phyloP scores from a whole-genome alignment of 805 yeast species.

The Isabelozyma rhagii region DNA sequence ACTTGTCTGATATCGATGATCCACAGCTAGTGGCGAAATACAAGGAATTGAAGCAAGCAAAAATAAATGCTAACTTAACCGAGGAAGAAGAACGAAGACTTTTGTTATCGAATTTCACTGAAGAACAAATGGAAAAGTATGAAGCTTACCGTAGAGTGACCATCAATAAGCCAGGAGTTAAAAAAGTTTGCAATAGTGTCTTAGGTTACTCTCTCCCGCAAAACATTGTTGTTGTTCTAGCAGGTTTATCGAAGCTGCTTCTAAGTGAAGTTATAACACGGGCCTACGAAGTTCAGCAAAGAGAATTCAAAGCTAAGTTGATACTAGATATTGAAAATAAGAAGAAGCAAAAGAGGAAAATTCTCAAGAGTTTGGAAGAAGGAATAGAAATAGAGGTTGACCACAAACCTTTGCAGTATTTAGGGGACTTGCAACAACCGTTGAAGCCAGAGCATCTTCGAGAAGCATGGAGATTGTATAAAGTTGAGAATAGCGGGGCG shows the following conservation, averaged over 20 bases:
- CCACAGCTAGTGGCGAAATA: slow-evolving; percentile 28
- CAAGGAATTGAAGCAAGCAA: slow-evolving; percentile 28
- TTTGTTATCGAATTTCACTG: slow-evolving; percentile 68
- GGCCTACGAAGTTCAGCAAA: slow-evolving; percentile 69
- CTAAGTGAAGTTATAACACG: slow-evolving; percentile 86
- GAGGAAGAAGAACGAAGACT: slow-evolving; percentile 60
- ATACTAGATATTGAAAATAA: slow-evolving; percentile 35
- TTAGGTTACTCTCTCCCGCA: slow-evolving; percentile 78
- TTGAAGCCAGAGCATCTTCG: slow-evolving; percentile 79
- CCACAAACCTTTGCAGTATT: slow-evolving; percentile 20
- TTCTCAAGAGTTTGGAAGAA: slow-evolving; percentile 36
- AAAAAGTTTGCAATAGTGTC: slow-evolving; percentile 73
- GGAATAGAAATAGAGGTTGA: slow-evolving; percentile 33
- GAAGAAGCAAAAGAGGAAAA: slow-evolving; percentile 32
- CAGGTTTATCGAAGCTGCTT: slow-evolving; percentile 84
- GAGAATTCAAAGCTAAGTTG: slow-evolving; percentile 44
- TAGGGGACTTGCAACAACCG: slow-evolving; percentile 54
- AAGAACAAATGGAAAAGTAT: slow-evolving; percentile 82
- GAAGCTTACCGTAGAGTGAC: slow-evolving; percentile 80
- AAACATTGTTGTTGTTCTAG: slow-evolving; percentile 74
- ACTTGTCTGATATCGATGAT: slow-evolving; percentile 34
- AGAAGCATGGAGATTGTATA: slow-evolving; percentile 83
- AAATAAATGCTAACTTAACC: slow-evolving; percentile 18
- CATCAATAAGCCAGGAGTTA: slow-evolving; percentile 63
- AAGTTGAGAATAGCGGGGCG: slow-evolving; percentile 53